phyloP scores from a whole-genome alignment of 106 monocot genomes.

The Vanilla planifolia region DNA sequence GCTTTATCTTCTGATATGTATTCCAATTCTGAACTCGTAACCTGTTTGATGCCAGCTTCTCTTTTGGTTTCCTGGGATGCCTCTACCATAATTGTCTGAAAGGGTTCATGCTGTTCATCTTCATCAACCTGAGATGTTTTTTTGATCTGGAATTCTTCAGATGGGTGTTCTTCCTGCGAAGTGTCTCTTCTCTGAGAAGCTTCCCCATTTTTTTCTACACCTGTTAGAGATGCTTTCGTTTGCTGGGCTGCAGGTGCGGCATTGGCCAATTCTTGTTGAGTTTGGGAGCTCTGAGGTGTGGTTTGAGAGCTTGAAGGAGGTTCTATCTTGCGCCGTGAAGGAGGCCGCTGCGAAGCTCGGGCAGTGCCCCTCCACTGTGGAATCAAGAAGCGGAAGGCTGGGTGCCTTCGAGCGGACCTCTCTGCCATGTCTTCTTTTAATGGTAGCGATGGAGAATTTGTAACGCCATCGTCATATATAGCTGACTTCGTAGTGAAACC shows the following conservation, averaged over 20 bases:
- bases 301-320: constrained; percentile 2
- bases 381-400: constrained; percentile 29
- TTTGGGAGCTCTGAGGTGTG: background rate
- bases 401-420: background rate
- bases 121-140: no score
- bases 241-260: background rate
- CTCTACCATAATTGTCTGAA: no score
- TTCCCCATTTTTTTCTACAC: background rate
- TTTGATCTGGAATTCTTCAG: no score
- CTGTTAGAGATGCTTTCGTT: background rate
- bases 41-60: no score
- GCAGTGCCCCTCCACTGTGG: constrained; percentile 9
- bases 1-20: constrained; percentile 1
- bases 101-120: no score
- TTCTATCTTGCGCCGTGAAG: background rate
- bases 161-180: no score
- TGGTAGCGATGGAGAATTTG: background rate
- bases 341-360: constrained; percentile 5
- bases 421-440: constrained; percentile 20
- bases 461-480: background rate
- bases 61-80: no score
- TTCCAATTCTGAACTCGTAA: background rate
- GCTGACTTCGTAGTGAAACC: background rate
- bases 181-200: no score
- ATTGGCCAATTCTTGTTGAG: background rate